These are phyloP conservation scores for Carex arenaria DNA, from an alignment of 202 grass and related monocot genomes.

Conservation along the genomic window DNA sequence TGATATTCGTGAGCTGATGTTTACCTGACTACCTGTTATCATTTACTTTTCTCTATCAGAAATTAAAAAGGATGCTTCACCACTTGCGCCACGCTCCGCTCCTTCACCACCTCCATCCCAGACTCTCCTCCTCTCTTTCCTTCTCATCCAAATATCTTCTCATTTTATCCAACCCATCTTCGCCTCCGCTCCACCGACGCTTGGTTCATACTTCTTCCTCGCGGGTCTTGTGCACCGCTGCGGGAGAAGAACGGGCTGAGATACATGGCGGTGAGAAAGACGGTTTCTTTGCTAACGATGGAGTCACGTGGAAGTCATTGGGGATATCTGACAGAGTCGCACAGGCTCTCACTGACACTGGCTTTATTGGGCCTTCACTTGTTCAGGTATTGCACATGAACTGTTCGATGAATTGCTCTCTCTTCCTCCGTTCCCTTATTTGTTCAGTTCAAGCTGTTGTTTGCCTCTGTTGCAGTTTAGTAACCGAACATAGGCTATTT, in stretches of 20 bases:
- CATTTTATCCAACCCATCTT: neutral
- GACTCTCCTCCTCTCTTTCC: neutral
- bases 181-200: neutral
- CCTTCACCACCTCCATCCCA: constrained; percentile 31
- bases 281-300: constrained; percentile 64
- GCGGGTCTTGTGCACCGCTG: constrained; percentile 35
- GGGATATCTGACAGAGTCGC: constrained; percentile 55
- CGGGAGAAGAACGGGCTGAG: neutral
- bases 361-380: constrained; percentile 51
- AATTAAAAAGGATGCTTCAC: constrained; percentile 35
- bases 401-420: constrained; percentile 66
- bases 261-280: constrained; percentile 6
- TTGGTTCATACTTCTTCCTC: constrained; percentile 16
- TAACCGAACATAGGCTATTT: neutral
- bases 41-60: neutral
- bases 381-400: constrained; percentile 52
- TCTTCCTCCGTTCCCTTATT: neutral
- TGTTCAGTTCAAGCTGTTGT: neutral
- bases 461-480: neutral
- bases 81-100: constrained; percentile 61
- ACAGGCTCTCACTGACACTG: constrained; percentile 25
- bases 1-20: neutral
- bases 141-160: neutral
- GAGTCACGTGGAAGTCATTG: constrained; percentile 60
- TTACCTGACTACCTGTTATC: neutral